These are phyloP conservation scores for Chrysanthemum seticuspe DNA, from an alignment of 129 eudicot species.

Conservation along the genomic window DNA sequence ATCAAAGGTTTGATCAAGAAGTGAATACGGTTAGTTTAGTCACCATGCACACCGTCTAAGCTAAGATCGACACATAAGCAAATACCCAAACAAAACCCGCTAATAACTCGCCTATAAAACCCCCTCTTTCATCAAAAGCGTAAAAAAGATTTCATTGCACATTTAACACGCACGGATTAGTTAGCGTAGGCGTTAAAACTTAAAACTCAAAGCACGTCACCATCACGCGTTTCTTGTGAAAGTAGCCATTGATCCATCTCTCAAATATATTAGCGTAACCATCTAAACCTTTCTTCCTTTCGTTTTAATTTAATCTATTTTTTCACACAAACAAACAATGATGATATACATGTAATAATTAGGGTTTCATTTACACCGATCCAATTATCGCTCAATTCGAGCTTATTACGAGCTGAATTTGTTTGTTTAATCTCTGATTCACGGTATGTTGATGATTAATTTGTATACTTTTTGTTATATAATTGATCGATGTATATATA, in stretches of 20 bases:
- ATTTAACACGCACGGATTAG: not conserved
- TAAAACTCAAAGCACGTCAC: conserved; percentile 12
- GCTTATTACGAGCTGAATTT: conserved; percentile 7
- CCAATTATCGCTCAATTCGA: conserved; percentile 8
- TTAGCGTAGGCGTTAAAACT: conserved; percentile 22
- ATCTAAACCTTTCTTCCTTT: conserved; percentile 23
- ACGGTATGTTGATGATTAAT: conserved; percentile 16
- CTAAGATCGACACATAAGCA: too few relatives aligned
- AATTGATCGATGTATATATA: not conserved
- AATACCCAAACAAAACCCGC: too few relatives aligned
- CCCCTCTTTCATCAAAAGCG: too few relatives aligned
- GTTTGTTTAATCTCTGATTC: conserved; percentile 16
- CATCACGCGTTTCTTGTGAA: conserved; percentile 33
- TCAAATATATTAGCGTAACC: conserved; percentile 23
- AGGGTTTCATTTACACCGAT: conserved; percentile 26
- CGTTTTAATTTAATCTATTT: conserved; percentile 11
- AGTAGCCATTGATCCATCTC: conserved; percentile 22
- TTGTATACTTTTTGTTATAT: not conserved
- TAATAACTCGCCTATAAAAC: too few relatives aligned
- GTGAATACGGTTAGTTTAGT: too few relatives aligned
- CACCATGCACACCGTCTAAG: too few relatives aligned
- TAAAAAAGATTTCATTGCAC: not conserved
- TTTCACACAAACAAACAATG: conserved; percentile 18
- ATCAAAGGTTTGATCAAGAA: too few relatives aligned
- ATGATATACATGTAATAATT: conserved; percentile 18